Base-by-base conservation (phyloP, 306 rosid species). In the Carpinus fangiana region DNA sequence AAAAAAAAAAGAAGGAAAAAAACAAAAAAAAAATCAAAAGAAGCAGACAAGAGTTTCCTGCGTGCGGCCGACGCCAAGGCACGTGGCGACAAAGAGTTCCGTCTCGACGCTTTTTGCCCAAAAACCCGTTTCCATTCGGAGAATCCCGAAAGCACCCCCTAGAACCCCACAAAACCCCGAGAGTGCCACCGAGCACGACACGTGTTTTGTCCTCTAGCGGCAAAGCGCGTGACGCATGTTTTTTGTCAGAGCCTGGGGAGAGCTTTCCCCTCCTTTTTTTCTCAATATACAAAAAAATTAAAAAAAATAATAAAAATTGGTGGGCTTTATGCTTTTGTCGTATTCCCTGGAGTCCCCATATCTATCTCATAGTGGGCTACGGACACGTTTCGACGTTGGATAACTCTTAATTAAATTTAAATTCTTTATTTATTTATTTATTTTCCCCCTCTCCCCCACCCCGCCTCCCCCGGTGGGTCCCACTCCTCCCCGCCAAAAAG, bases 21-120 rank as follows among this genome's bases (percentile, higher is more conserved):
- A 66, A 83, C 69, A 79, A 77, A 36, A 0, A 16, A 70, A 26
- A 43, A 2, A 38, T 31, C 43, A 16, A 31, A 18, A n/a, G 51
- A 52, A 57, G 73, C 47, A 71, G 84, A 82, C 72, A 71, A 75
- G 70, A 71, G 85, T 87, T 88, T 86, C 76, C 85, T 55, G 93
- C 93, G 89, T 93, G 90, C 88, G 86, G 87, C 89, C 86, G 78
- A 93, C 90, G 91, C 93, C 91, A 89, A 78, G 85, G 83, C 93
- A 91, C 88, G 91, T 90, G 90, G 86, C 90, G 90, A 90, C 96
- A 90, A 92, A 82, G 87, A 80, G 86, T 84, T 91, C 84, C 87
- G 78, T 87, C 85, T 80, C 53, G 53, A 65, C 28, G 14, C 79
- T 55, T 81, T 75, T 47, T 41, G n/a, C 7, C 73, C 87, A 82